Percentiles rank a stretch among this genome's conserved stretches.
Conservation (phyloP, 116 monocot genomes). For the Posidonia oceanica region DNA sequence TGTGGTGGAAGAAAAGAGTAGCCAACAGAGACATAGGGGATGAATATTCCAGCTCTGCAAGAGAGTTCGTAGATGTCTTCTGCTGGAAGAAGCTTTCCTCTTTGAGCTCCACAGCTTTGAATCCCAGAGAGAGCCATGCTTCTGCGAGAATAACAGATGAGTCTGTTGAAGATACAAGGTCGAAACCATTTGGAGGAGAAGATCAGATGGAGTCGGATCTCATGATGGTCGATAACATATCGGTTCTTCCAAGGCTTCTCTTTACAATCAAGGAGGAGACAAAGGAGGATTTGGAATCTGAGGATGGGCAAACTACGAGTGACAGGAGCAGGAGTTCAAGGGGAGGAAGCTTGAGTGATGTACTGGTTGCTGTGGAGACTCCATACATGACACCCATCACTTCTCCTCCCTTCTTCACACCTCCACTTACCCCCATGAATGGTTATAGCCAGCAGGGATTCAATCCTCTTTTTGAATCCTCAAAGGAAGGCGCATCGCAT, state of each 20-base stretch:
- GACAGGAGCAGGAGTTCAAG: slow-evolving; percentile 49
- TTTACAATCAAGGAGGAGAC: slow-evolving; percentile 80
- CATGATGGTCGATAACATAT: slow-evolving; percentile 54
- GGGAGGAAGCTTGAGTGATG: slow-evolving; percentile 46
- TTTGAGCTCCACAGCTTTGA: slow-evolving; percentile 30
- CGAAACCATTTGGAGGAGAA: slow-evolving; percentile 2
- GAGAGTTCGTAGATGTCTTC: slow-evolving; percentile 38
- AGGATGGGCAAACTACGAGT: slow-evolving; percentile 31
- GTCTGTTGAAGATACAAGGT: slow-evolving; percentile 4
- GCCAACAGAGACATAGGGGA: slow-evolving; percentile 23
- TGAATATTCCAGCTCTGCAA: slow-evolving; percentile 13
- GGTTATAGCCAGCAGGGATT: slow-evolving; percentile 26
- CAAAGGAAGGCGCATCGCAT: slow-evolving; percentile 7
- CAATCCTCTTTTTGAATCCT: slow-evolving; percentile 60
- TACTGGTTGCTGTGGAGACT: slow-evolving; percentile 29
- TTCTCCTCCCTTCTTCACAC: slow-evolving; percentile 70
- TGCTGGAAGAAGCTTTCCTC: slow-evolving; percentile 48
- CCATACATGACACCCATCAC: slow-evolving; percentile 64
- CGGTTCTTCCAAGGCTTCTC: slow-evolving; percentile 60
- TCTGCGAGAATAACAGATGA: slow-evolving; percentile 5
- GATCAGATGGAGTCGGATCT: slow-evolving; percentile 40
- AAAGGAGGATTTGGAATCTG: slow-evolving; percentile 43
- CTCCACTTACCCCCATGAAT: slow-evolving; percentile 32
- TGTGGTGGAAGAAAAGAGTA: slow-evolving; percentile 32
- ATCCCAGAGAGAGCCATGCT: slow-evolving; percentile 23